These are phyloP conservation scores for Obba rivulosa DNA, from an alignment of 768 basidiomycete genomes.

Conservation along the genomic window DNA sequence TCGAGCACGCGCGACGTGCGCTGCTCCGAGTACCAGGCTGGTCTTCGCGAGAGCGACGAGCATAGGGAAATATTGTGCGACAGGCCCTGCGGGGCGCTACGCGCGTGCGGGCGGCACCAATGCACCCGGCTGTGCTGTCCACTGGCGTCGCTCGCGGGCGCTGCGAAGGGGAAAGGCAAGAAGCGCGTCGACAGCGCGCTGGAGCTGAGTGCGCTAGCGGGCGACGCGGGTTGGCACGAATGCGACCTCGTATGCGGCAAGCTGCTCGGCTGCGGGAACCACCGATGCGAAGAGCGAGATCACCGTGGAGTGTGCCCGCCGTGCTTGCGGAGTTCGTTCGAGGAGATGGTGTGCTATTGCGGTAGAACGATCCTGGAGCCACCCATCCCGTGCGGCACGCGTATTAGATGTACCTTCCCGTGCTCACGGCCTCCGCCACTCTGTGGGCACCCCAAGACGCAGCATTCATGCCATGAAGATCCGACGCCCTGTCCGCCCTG, in stretches of 20 bases:
- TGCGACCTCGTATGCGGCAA: conserved; percentile 82
- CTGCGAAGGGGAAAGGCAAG: conserved; percentile 57
- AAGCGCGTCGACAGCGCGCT: conserved; percentile 28
- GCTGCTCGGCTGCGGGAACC: conserved; percentile 67
- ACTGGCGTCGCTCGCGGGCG: conserved; percentile 54
- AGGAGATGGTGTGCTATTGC: conserved; percentile 86
- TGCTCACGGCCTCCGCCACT: conserved; percentile 65
- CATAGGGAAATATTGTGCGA: conserved; percentile 78
- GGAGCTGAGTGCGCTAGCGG: conserved; percentile 37
- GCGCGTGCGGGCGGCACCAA: conserved; percentile 83
- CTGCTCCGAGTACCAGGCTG: conserved; percentile 46
- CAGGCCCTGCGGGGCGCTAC: conserved; percentile 67
- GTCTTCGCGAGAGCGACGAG: conserved; percentile 23
- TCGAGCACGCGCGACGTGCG: conserved; percentile 47
- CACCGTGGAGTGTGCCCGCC: conserved; percentile 78
- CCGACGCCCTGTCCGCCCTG: conserved; percentile 77
- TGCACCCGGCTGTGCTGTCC: conserved; percentile 88
- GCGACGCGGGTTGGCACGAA: conserved; percentile 68
- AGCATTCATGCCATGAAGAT: conserved; percentile 82
- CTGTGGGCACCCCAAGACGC: conserved; percentile 79
- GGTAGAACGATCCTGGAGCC: conserved; percentile 85
- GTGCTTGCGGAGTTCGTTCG: conserved; percentile 86
- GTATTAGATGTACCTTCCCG: conserved; percentile 72
- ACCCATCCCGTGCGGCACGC: conserved; percentile 83
- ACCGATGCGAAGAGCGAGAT: conserved; percentile 73